phyloP scores from a whole-genome alignment of 306 rosid genomes.

The Begonia loranthoides region DNA sequence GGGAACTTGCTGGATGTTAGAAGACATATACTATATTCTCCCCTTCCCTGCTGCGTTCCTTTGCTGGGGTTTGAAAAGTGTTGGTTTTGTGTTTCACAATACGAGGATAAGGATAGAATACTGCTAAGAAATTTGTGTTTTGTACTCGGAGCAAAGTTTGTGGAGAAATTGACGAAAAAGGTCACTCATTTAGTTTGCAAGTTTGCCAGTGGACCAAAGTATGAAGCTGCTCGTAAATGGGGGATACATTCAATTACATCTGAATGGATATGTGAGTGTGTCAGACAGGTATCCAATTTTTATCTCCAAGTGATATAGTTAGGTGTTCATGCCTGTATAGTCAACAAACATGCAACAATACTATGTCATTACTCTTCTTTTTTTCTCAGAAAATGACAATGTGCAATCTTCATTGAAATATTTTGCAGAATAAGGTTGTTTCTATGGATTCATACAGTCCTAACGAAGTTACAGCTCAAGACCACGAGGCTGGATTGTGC shows the following conservation, averaged over 20 bases:
- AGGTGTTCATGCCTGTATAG: no score
- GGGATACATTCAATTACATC: slow-evolving; percentile 48
- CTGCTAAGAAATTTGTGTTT: slow-evolving; percentile 74
- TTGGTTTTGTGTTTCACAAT: slow-evolving; percentile 89
- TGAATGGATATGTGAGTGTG: slow-evolving; percentile 87
- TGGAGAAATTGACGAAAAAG: slow-evolving; percentile 52
- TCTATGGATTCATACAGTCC: slow-evolving; percentile 59
- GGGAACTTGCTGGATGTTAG: slow-evolving; percentile 66
- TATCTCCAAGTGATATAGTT: background rate
- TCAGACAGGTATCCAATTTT: slow-evolving; percentile 57
- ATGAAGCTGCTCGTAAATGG: slow-evolving; percentile 78
- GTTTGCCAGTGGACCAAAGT: slow-evolving; percentile 72
- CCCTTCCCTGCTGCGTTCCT: slow-evolving; percentile 76
- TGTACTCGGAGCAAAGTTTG: slow-evolving; percentile 79
- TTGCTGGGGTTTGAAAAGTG: slow-evolving; percentile 71
- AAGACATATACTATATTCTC: slow-evolving; percentile 78
- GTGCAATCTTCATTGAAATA: background rate
- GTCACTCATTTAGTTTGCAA: slow-evolving; percentile 89
- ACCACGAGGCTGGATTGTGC: slow-evolving; percentile 63
- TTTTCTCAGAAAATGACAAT: no score
- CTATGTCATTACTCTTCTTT: no score
- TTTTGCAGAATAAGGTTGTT: slow-evolving; percentile 52
- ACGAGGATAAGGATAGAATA: slow-evolving; percentile 65
- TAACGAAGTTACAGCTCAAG: slow-evolving; percentile 65
- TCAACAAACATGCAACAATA: no score